Evolutionary conservation across 768 basidiomycete species (phyloP).

Genomic region (Artomyces pyxidatus): DNA sequence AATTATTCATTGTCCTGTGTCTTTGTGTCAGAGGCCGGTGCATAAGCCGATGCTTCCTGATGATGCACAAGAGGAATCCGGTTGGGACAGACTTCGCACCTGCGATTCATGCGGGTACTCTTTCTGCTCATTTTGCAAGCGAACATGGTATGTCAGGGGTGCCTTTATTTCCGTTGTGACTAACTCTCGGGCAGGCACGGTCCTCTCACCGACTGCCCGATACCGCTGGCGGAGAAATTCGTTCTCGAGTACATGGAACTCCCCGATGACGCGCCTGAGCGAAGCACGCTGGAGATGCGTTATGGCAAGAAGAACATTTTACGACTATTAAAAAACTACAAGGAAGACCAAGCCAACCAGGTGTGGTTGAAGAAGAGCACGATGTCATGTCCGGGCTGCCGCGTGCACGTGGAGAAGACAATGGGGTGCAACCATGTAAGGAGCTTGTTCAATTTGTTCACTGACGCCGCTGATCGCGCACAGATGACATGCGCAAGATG

Average conservation of each 20-base stretch:
- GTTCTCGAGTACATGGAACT: constrained; percentile 59
- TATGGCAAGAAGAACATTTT: constrained; percentile 57
- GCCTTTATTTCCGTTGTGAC: background rate
- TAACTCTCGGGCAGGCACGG: constrained; percentile 57
- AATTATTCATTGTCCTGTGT: constrained; percentile 73
- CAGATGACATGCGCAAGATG: constrained; percentile 81
- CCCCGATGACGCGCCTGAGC: constrained; percentile 41
- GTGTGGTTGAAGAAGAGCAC: constrained; percentile 67
- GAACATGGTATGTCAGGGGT: constrained; percentile 55
- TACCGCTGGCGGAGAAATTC: constrained; percentile 57
- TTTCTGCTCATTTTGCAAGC: constrained; percentile 78
- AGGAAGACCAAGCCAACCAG: constrained; percentile 70
- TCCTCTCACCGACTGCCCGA: constrained; percentile 59
- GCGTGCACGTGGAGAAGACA: constrained; percentile 64
- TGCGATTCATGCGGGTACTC: constrained; percentile 67
- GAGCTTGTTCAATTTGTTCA: background rate
- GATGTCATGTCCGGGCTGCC: constrained; percentile 67
- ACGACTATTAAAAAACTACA: constrained; percentile 50
- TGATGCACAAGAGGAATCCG: constrained; percentile 43
- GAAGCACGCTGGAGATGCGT: constrained; percentile 46
- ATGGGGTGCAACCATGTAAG: constrained; percentile 82
- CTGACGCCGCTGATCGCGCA: background rate
- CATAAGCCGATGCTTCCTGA: constrained; percentile 37
- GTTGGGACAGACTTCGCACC: constrained; percentile 65
- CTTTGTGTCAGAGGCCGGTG: constrained; percentile 76